Conservation (phyloP, 2,329 filamentous ascomycete genomes). For the Botrytis galanthina region DNA sequence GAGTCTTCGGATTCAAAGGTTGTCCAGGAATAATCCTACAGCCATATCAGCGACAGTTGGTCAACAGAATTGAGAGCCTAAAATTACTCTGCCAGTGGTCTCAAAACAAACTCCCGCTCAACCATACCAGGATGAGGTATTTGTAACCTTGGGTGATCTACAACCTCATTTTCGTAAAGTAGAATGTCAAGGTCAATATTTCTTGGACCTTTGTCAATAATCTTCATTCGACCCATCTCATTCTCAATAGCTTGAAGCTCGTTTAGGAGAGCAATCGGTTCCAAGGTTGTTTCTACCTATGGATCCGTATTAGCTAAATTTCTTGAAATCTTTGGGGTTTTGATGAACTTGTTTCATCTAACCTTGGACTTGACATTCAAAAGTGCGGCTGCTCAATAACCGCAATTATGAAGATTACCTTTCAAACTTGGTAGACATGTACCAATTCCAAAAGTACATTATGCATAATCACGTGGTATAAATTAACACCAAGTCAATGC, state of each 20-base stretch:
- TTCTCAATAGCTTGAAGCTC: conserved; percentile 81
- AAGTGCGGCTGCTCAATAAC: neutral
- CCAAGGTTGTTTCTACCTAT: conserved; percentile 72
- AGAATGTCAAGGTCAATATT: conserved; percentile 95
- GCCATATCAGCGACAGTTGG: conserved; percentile 23
- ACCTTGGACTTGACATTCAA: neutral
- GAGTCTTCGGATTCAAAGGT: conserved; percentile 51
- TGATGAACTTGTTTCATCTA: neutral
- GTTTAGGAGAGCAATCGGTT: conserved; percentile 74
- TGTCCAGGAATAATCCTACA: conserved; percentile 55
- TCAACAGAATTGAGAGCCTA: neutral
- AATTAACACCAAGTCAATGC: neutral
- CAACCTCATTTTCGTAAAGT: conserved; percentile 67
- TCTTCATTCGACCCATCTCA: conserved; percentile 73
- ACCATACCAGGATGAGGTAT: conserved; percentile 82
- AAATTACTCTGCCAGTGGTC: conserved; percentile 74
- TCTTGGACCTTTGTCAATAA: conserved; percentile 88
- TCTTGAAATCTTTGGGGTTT: neutral
- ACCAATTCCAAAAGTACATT: neutral
- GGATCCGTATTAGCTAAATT: neutral
- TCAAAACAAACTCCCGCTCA: conserved; percentile 90
- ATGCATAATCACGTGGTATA: conserved; percentile 3
- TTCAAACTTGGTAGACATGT: neutral
- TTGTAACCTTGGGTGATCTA: conserved; percentile 70
- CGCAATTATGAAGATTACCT: neutral